A percentile compares a stretch with the other conserved stretches of the same genome.
Evolutionary conservation across 2,329 filamentous ascomycete genomes (phyloP).

Genomic region (Amphichorda felina): DNA sequence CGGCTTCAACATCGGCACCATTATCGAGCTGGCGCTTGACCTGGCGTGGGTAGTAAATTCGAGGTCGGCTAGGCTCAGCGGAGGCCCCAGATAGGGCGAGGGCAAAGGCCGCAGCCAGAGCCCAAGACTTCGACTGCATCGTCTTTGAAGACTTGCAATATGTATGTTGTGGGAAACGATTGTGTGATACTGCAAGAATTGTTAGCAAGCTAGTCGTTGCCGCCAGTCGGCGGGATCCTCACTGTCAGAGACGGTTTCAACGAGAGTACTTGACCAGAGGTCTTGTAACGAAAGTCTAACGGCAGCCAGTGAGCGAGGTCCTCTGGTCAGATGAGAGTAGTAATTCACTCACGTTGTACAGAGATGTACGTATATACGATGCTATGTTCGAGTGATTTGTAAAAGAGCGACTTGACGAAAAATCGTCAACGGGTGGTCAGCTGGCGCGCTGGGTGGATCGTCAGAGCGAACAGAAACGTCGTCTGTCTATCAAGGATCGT

Average conservation of each 20-base stretch:
- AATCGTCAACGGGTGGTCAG: slow-evolving; percentile 5
- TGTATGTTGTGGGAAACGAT: slow-evolving; percentile 7
- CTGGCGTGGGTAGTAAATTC: slow-evolving; percentile 45
- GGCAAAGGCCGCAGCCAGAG: slow-evolving; percentile 36
- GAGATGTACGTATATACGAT: slow-evolving; percentile 4
- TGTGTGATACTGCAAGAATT: not conserved
- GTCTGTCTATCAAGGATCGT: slow-evolving; percentile 2
- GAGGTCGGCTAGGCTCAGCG: slow-evolving; percentile 32
- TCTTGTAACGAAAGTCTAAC: slow-evolving; percentile 35
- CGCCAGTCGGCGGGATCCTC: slow-evolving; percentile 5
- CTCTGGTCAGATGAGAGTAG: no score
- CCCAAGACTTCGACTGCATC: slow-evolving; percentile 36
- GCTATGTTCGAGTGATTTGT: slow-evolving; percentile 3
- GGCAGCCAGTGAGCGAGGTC: not conserved
- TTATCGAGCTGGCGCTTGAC: slow-evolving; percentile 39
- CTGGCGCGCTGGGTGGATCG: slow-evolving; percentile 1
- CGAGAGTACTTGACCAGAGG: slow-evolving; percentile 47
- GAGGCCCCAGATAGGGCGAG: slow-evolving; percentile 31
- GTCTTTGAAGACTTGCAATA: slow-evolving; percentile 9
- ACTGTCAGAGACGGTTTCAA: slow-evolving; percentile 37
- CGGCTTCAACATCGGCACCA: slow-evolving; percentile 11
- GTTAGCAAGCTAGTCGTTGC: not conserved
- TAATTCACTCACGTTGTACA: not conserved
- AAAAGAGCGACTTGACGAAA: slow-evolving; percentile 37
- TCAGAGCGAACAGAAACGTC: not conserved